phyloP scores from a whole-genome alignment of 2,329 filamentous ascomycete species.

The Didymellaceae sp. region DNA sequence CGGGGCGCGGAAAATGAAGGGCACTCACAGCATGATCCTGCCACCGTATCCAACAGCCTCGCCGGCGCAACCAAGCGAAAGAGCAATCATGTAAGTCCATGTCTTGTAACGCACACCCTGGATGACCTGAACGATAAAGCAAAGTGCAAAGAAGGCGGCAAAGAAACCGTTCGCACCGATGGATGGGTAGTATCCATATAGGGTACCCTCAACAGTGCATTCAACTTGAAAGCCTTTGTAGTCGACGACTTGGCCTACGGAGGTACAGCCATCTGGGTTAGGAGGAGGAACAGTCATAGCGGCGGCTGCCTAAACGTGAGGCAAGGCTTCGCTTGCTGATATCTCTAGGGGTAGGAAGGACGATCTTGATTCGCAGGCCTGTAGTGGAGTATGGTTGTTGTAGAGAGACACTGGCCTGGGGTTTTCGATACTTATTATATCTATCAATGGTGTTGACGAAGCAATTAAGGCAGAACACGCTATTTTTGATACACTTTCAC shows the following conservation, averaged over 20 bases:
- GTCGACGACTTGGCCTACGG: constrained; percentile 19
- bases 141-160: constrained; percentile 57
- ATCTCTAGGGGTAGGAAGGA: too few species aligned
- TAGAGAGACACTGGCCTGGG: too few species aligned
- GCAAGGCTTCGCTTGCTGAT: too few species aligned
- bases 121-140: constrained; percentile 56
- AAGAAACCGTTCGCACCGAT: constrained; percentile 61
- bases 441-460: constrained; percentile 12
- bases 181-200: constrained; percentile 62
- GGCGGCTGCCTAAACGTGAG: not conserved
- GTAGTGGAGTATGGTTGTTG: not conserved
- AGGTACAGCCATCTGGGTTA: constrained; percentile 24
- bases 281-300: constrained; percentile 30
- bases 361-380: not conserved
- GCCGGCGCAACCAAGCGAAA: constrained; percentile 56
- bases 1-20: not conserved
- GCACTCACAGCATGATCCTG: constrained; percentile 57
- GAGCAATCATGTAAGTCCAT: constrained; percentile 62
- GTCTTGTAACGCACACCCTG: constrained; percentile 60
- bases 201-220: constrained; percentile 56
- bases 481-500: not conserved
- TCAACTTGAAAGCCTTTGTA: constrained; percentile 2
- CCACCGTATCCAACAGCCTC: constrained; percentile 64
- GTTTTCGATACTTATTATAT: constrained; percentile 27
- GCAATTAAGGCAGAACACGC: not conserved